A percentile compares a stretch with the other conserved stretches of the same genome.
phyloP scores from a whole-genome alignment of 257 asterid species.

The Hygrophila difformis region DNA sequence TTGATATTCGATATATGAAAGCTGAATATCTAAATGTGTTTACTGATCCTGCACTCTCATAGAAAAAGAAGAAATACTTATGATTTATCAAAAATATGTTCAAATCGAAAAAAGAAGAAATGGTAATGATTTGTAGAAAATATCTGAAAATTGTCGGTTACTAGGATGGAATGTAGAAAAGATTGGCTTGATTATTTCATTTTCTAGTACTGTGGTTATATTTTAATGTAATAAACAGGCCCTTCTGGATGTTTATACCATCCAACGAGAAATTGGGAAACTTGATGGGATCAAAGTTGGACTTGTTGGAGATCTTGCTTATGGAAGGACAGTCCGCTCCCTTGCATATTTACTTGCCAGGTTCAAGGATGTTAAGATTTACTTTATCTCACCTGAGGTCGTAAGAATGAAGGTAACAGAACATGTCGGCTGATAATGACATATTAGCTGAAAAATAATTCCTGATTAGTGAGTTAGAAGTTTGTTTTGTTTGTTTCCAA shows the following conservation, averaged over 20 bases:
- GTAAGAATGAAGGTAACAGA: constrained; percentile 80
- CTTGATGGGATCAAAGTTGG: constrained; percentile 87
- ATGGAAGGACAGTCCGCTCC: constrained; percentile 90
- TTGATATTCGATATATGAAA: background rate
- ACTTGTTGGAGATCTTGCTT: constrained; percentile 94
- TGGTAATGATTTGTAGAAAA: background rate
- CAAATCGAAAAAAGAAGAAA: constrained; percentile 1
- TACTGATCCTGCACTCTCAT: background rate
- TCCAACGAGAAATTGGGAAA: constrained; percentile 79
- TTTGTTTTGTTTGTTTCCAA: constrained; percentile 11
- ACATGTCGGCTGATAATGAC: background rate
- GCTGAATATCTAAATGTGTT: background rate
- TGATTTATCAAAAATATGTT: background rate
- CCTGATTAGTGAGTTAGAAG: background rate
- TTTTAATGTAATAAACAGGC: constrained; percentile 38
- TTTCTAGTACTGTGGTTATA: constrained; percentile 7
- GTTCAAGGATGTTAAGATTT: constrained; percentile 68
- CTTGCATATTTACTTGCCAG: constrained; percentile 81
- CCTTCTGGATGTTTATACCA: constrained; percentile 77
- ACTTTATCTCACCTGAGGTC: constrained; percentile 81
- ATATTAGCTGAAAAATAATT: background rate
- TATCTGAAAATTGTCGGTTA: background rate
- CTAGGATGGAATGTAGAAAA: background rate
- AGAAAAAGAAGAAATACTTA: background rate
- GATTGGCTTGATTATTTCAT: background rate